Base-by-base conservation (phyloP, 257 asterid genomes). In the Solanum medicagineum region DNA sequence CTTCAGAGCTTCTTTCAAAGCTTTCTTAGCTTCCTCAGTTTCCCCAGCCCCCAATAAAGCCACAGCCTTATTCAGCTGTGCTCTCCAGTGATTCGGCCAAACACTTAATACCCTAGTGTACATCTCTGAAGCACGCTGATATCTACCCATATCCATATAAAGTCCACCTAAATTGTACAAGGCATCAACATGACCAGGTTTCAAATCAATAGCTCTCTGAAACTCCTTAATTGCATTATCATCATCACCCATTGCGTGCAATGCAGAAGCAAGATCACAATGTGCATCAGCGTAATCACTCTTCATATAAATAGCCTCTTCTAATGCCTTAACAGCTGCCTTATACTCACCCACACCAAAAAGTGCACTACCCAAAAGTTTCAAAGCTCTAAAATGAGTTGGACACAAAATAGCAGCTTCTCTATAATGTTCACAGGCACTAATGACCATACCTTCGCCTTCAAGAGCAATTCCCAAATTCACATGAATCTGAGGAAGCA, bases 391-490 rank as follows among this genome's bases (percentile, higher is more conserved):
- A 79, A 93, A 95, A 91, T 97, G 99, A 86, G 99, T 97, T 20
- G 99, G 99, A 81, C 98, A 97, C 81, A 97, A 87, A 80, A 97
- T 97, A 66, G 99, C 99, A 90, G 99, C 99, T 80, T 97, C 99
- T 84, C 99, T 92, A 84, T 97, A 97, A 94, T 95, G 99, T 91
- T 97, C 99, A 89, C 99, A 97, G 88, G 99, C 95, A 92, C 98
- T 85, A 54, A 97, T 92, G 86, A 95, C 93, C 98, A 97, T 94
- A 68, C 99, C 99, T 92, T 97, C 98, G 19, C 96, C 98, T 92
- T 97, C 99, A 16, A 94, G 95, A 2, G 99, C 91, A 71, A 97
- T 95, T 49, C 99, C 99, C 83, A 97, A 91, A 89, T 97, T 97
- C 83, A 97, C 98, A 88, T 97, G 99, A 87, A 97, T 95, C 88